Evolutionary conservation across 345 rosid genomes (phyloP).

Genomic region (Corchorus capsularis): DNA sequence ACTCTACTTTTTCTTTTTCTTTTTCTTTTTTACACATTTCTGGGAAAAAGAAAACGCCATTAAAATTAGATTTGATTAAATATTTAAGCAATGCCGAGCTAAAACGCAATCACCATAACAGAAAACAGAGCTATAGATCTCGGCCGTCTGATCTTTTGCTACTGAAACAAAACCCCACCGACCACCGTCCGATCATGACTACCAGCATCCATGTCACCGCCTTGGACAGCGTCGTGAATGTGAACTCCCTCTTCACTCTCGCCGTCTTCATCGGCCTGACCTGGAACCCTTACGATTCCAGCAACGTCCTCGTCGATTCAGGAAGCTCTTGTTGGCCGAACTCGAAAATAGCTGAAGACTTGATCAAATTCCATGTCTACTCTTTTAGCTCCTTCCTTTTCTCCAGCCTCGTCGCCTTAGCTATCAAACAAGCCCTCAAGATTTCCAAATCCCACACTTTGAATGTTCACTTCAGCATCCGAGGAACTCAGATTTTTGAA

Average conservation of each 20-base stretch:
- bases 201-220: slow-evolving; percentile 90
- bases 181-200: slow-evolving; percentile 34
- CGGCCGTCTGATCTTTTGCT: background rate
- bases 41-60: background rate
- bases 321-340: slow-evolving; percentile 44
- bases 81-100: background rate
- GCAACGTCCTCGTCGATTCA: slow-evolving; percentile 46
- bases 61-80: background rate
- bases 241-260: slow-evolving; percentile 89
- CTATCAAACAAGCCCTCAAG: slow-evolving; percentile 80
- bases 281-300: slow-evolving; percentile 63
- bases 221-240: slow-evolving; percentile 77
- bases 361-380: slow-evolving; percentile 82
- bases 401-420: slow-evolving; percentile 79
- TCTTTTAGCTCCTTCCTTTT: slow-evolving; percentile 80
- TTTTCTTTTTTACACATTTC: background rate
- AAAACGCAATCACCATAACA: background rate
- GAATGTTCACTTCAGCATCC: background rate
- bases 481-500: slow-evolving; percentile 13
- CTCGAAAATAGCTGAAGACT: slow-evolving; percentile 48
- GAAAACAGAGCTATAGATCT: background rate
- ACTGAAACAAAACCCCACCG: background rate
- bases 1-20: background rate
- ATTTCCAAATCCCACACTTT: slow-evolving; percentile 36
- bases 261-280: slow-evolving; percentile 89